A percentile compares a stretch with the other conserved stretches of the same genome.
These are phyloP conservation scores for Apiospora marii DNA, from an alignment of 2,329 filamentous ascomycete species.

Conservation along the genomic window DNA sequence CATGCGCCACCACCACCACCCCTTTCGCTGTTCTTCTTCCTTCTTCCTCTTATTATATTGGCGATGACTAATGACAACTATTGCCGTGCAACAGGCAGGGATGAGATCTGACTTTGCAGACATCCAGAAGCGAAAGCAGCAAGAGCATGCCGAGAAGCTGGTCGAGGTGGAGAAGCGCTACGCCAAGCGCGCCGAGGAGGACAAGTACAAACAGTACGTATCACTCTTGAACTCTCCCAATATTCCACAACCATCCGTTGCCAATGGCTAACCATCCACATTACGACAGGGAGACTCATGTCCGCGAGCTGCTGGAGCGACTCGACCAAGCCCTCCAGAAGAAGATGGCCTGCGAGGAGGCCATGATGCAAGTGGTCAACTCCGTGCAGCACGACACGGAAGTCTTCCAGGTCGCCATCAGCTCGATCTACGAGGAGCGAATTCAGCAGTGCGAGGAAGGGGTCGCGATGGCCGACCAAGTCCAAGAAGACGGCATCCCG, in stretches of 20 bases:
- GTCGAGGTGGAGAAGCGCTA: background rate
- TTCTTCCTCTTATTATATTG: background rate
- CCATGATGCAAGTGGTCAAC: background rate
- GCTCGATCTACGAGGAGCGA: background rate
- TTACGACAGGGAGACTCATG: background rate
- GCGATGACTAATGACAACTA: background rate
- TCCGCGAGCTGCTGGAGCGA: conserved; percentile 9
- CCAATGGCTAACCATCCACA: background rate
- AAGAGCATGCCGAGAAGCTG: conserved; percentile 18
- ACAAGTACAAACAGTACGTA: conserved; percentile 23
- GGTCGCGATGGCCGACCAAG: background rate
- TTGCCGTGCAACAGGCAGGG: background rate
- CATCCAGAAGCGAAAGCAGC: background rate
- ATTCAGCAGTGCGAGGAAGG: conserved; percentile 7
- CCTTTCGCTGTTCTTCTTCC: background rate
- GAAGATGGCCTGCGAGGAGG: conserved; percentile 24
- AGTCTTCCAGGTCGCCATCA: background rate
- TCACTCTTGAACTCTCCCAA: background rate
- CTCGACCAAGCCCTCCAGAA: conserved; percentile 27
- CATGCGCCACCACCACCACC: background rate
- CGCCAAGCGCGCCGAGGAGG: conserved; percentile 20
- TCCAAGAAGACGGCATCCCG: background rate
- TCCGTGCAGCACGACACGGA: background rate
- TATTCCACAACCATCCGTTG: background rate
- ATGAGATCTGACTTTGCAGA: background rate